These are phyloP conservation scores for Monilinia fructicola DNA, from an alignment of 2,329 filamentous ascomycete genomes.

Conservation along the genomic window DNA sequence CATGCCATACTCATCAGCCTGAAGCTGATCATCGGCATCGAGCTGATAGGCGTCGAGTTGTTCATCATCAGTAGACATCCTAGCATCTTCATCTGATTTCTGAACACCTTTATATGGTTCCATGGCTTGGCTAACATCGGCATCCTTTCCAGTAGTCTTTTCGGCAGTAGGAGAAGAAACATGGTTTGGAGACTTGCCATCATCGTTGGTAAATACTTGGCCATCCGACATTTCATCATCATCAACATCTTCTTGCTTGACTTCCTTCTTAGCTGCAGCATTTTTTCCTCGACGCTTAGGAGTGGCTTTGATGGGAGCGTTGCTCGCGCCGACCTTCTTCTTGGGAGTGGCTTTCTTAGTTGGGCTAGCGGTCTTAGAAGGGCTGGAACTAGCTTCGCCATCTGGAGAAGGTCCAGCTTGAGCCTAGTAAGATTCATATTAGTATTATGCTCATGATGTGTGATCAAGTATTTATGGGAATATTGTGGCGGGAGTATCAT, in stretches of 20 bases:
- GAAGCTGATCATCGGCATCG: not conserved
- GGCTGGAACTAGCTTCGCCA: not conserved
- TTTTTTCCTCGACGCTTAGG: not conserved
- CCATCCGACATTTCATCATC: not conserved
- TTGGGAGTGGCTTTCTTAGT: conserved; percentile 1
- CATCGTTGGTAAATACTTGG: not conserved
- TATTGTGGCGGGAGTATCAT: not conserved
- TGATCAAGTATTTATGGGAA: no score
- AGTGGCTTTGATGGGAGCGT: conserved; percentile 7
- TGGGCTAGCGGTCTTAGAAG: not conserved
- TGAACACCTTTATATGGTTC: conserved; percentile 7
- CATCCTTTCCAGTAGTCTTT: not conserved
- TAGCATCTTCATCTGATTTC: not conserved
- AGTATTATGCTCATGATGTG: not conserved
- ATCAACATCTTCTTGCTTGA: not conserved
- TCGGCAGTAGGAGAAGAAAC: not conserved
- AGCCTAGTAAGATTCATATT: not conserved
- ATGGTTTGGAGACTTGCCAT: conserved; percentile 6
- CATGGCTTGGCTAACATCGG: not conserved
- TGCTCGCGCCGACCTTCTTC: conserved; percentile 5
- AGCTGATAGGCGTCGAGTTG: not conserved
- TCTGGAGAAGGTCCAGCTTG: conserved; percentile 7
- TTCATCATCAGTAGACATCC: not conserved
- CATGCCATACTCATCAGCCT: not conserved
- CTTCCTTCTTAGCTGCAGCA: not conserved